Base-by-base conservation (phyloP, 495 filamentous ascomycete species). In the Podospora australis region DNA sequence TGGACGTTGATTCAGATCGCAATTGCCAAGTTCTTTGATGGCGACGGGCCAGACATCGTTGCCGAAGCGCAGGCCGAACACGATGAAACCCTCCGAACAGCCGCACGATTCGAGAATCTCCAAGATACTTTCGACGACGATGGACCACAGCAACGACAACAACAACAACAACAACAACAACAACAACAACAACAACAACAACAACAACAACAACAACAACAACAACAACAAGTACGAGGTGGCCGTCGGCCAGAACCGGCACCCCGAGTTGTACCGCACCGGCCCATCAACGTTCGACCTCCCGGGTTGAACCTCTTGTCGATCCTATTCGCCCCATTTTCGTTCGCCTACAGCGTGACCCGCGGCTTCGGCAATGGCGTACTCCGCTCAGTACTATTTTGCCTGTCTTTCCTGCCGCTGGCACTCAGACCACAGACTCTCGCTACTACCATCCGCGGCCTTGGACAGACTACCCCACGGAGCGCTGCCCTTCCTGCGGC, bases 11-110 rank as follows among this genome's bases (percentile, higher is more conserved):
- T 16, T 9, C 62, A 98, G 85, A 94, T 97, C 52, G 92, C 92
- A 25, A 87, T 98, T 42, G 78, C 92, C 41, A 91, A 91, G 59
- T 97, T 97, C 79, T 98, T 96, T 62, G 92, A 97, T 63, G 92
- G 94, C 42, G 94, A 97, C 67, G 80, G 83, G 4, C 78, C 87
- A 28, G 87, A 95, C 60, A 83, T 80, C 4, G 71, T 91, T 5
- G 87, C 87, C 54, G 86, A 88, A 69, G 83, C 87, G 49, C 72
- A 82, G 43, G 78, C 82, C 28, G 76, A 82, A 22, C 69, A 81
- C 29, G 60, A 72, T 35, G 59, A 78, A n/a, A 72, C 79, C 43
- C 81, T 80, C 14, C 73, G 77, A 13, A 69, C 71, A 49, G 64
- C 77, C 19, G 65, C 70, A 6, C 72, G 85, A 28, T 80, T 80